Percentiles rank a stretch among this genome's conserved stretches.
Evolutionary conservation across 129 eudicot genomes (phyloP).

Genomic region (Solidago caesia): DNA sequence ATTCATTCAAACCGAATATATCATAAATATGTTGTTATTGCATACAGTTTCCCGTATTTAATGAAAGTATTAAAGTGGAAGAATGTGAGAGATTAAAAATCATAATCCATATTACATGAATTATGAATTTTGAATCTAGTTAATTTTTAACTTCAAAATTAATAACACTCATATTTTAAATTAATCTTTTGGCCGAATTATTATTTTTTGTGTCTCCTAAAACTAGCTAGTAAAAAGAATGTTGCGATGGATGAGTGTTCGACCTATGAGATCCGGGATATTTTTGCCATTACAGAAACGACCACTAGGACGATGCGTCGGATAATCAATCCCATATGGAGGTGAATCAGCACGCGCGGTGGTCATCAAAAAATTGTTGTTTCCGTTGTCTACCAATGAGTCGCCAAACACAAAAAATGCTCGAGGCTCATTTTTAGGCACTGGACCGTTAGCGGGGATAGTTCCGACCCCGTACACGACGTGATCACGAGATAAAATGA

Average conservation of each 20-base stretch:
- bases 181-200: too few species aligned
- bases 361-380: slow-evolving; percentile 60
- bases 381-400: slow-evolving; percentile 71
- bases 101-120: too few species aligned
- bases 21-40: too few species aligned
- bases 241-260: not conserved
- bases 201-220: too few species aligned
- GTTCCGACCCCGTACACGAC: not conserved
- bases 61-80: too few species aligned
- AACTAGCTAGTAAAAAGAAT: not conserved
- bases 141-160: too few species aligned
- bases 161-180: too few species aligned
- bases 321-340: slow-evolving; percentile 70
- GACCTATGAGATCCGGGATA: slow-evolving; percentile 70
- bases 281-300: slow-evolving; percentile 72
- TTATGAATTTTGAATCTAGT: too few species aligned
- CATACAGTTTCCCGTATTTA: too few species aligned
- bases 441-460: not conserved
- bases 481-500: not conserved
- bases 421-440: slow-evolving; percentile 14
- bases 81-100: too few species aligned
- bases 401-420: slow-evolving; percentile 78
- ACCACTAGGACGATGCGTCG: slow-evolving; percentile 60
- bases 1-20: too few species aligned
- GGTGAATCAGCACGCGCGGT: slow-evolving; percentile 66